Evolutionary conservation across 2,329 filamentous ascomycete genomes (phyloP), one percentile per base, ranked within the genome.

Genomic region (Clarireedia homoeocarpa): DNA sequence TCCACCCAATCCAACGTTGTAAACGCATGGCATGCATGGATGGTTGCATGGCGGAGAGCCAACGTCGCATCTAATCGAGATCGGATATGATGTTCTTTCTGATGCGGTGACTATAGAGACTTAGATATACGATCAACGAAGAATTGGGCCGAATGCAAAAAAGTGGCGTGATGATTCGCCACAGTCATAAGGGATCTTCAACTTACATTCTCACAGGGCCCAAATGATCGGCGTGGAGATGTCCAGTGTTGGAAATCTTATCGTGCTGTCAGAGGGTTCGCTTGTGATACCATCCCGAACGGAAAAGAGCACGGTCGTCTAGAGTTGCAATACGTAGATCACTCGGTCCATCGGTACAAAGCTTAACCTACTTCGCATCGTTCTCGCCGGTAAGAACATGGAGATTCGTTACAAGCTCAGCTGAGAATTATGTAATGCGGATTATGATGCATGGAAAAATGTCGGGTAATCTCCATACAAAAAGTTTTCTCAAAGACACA

Each of bases 41-140:
- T 45, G 27, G 27, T 46, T 46, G 10, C 26, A 24, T 14, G 14
- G 23, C 17, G 20, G 24, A 46, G 12, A 27, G 23, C 24, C 26
- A 14, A 26, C 14, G 23, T 46, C 17, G 20, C 14, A 46, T 46
- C 58, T 50, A 60, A 65, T 63, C 44, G 23, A 20, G 44, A 46
- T 46, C 44, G 20, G 47, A 44, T 4, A 36, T 23, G 5, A 15
- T 24, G 20, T 30, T 39, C 14, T 24, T 40, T 40, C 24, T 2
- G 30, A 48, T 26, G 4, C 44, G 34, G 17, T 24, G 30, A 39
- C 45, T 49, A 48, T 7, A 34, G 15, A 40, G 6, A 2, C 15
- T 49, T 49, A 6, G 36, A 26, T 44, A 55, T 51, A 6, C 38
- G 53, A 51, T 55, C 53, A 24, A 36, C 47, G 15, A 36, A 14